Conservation (phyloP, 2,329 filamentous ascomycete species). For the Epichloe coenophiala region DNA sequence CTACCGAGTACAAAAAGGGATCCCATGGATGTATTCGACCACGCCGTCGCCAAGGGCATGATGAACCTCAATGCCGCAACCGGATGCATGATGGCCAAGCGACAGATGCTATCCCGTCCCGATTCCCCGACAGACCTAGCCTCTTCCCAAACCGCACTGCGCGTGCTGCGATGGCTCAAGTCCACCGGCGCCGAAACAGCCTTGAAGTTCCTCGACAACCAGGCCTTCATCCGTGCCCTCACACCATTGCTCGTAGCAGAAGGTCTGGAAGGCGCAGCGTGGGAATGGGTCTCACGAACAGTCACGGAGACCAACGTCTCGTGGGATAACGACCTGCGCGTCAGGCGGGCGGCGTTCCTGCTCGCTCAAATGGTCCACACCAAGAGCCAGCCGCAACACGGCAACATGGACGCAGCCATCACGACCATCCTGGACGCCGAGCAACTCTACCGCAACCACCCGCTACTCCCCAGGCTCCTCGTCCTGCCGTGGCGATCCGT, state of each 20-base stretch:
- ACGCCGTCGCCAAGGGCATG: conserved; percentile 39
- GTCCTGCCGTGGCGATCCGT: conserved; percentile 31
- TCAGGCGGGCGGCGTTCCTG: conserved; percentile 18
- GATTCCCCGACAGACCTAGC: conserved; percentile 18
- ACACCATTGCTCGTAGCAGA: conserved; percentile 39
- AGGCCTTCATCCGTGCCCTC: conserved; percentile 25
- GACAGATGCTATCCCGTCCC: conserved; percentile 22
- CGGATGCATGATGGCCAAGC: conserved; percentile 38
- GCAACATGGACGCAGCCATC: conserved; percentile 37
- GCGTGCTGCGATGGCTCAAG: conserved; percentile 40
- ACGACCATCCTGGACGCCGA: conserved; percentile 33
- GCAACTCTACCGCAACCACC: conserved; percentile 23
- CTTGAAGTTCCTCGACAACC: conserved; percentile 30
- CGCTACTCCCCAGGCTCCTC: conserved; percentile 23
- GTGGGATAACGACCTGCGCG: conserved; percentile 10
- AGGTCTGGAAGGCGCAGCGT: conserved; percentile 34
- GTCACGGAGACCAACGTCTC: conserved; percentile 15
- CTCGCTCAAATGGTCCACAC: conserved; percentile 29
- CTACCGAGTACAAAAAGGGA: conserved; percentile 17
- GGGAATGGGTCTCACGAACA: conserved; percentile 37
- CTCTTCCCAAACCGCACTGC: conserved; percentile 30
- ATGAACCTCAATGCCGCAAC: conserved; percentile 41
- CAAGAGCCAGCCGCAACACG: conserved; percentile 23
- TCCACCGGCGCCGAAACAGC: conserved; percentile 33
- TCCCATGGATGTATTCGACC: conserved; percentile 42